These are phyloP conservation scores for Pinus tabuliformis DNA, from an alignment of 75 land plant genomes.

Conservation along the genomic window DNA sequence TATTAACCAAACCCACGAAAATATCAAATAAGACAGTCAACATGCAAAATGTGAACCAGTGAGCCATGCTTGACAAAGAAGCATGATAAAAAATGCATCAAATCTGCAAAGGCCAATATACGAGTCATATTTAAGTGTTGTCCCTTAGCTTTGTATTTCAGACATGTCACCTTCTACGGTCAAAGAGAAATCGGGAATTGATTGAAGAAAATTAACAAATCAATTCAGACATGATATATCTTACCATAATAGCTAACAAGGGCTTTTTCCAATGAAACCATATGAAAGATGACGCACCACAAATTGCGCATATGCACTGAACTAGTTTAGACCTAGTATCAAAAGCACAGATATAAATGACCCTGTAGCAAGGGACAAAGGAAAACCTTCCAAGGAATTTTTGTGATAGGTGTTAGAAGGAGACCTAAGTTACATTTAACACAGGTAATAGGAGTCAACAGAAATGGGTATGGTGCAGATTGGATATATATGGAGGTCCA, in stretches of 20 bases:
- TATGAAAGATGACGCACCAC: background rate
- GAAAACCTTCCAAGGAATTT: background rate
- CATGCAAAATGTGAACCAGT: constrained; percentile 1
- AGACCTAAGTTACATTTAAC: too few species aligned
- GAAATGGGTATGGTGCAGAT: too few species aligned
- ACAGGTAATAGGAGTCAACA: too few species aligned
- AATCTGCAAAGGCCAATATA: background rate
- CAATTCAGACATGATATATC: too few species aligned
- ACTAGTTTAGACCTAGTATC: background rate
- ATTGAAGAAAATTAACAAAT: background rate
- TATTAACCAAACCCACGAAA: background rate
- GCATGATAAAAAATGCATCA: background rate
- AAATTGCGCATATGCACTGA: too few species aligned
- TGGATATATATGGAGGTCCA: too few species aligned
- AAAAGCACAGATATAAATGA: background rate
- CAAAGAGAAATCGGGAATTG: background rate
- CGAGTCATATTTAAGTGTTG: background rate
- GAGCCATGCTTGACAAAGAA: background rate
- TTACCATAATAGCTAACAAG: background rate
- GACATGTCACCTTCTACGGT: background rate
- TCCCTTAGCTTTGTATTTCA: background rate
- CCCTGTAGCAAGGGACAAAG: background rate
- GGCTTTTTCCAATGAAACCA: background rate
- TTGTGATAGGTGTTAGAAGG: too few species aligned
- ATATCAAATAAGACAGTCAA: background rate